Percentiles rank a stretch among this genome's conserved stretches.
Evolutionary conservation across 2,329 filamentous ascomycete genomes (phyloP).

Genomic region (Dactylellina sp.): DNA sequence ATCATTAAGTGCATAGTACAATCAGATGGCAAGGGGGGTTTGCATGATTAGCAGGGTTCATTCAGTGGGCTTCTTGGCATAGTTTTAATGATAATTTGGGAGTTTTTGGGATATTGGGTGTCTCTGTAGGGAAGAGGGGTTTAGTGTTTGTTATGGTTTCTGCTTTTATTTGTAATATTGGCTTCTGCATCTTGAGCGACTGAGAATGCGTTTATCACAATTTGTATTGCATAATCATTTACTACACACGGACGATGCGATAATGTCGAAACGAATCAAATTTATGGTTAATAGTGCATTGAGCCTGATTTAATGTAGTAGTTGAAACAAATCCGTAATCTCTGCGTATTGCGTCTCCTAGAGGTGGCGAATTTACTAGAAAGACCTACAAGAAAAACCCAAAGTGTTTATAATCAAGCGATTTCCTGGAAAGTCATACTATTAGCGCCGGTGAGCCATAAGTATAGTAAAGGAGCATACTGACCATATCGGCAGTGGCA

Average conservation of each 20-base stretch:
- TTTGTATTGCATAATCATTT: too few species aligned
- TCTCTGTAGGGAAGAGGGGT: background rate
- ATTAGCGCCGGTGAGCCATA: background rate
- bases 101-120: background rate
- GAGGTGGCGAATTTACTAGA: too few species aligned
- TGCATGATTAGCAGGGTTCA: background rate
- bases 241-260: too few species aligned
- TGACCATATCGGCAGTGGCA: background rate
- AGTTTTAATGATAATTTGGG: background rate
- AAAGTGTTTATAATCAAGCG: background rate
- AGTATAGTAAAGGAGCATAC: background rate
- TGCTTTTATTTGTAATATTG: background rate
- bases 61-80: background rate
- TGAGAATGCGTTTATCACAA: too few species aligned
- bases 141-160: background rate
- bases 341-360: too few species aligned
- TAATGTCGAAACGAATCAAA: too few species aligned
- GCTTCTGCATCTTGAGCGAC: too few species aligned
- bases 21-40: conserved; percentile 1
- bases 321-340: too few species aligned
- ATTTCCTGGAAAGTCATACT: background rate
- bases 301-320: too few species aligned
- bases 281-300: too few species aligned
- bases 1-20: conserved; percentile 39
- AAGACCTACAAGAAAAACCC: too few species aligned